These are phyloP conservation scores for Skeletonema costatum DNA, from an alignment of 108 stramenopile species.

Conservation along the genomic window DNA sequence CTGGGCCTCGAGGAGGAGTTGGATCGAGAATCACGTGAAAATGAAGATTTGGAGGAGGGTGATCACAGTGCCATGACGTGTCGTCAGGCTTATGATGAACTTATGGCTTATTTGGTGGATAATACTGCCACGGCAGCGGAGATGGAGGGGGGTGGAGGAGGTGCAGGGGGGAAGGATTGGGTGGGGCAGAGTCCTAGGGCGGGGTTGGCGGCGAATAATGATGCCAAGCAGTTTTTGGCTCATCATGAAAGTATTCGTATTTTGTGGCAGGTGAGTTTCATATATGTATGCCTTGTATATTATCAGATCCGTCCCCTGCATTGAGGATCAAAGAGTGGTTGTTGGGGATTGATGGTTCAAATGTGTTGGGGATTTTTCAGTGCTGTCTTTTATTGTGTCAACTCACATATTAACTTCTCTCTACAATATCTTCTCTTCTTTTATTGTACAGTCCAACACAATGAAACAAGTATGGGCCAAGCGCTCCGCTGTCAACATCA, in stretches of 20 bases:
- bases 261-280: conserved; percentile 81
- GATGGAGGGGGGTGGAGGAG: conserved; percentile 24
- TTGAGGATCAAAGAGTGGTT: not conserved
- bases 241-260: conserved; percentile 76
- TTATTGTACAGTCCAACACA: conserved; percentile 26
- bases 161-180: conserved; percentile 70
- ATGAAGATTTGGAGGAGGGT: conserved; percentile 31
- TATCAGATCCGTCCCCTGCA: not conserved
- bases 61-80: conserved; percentile 59
- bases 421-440: not conserved
- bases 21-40: conserved; percentile 57
- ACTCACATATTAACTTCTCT: not conserved
- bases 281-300: not conserved
- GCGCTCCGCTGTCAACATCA: conserved; percentile 76
- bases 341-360: too few relatives aligned
- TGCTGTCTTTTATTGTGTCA: not conserved
- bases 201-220: conserved; percentile 81
- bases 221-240: conserved; percentile 83
- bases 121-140: conserved; percentile 56
- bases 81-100: conserved; percentile 65
- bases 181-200: conserved; percentile 84
- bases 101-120: conserved; percentile 62
- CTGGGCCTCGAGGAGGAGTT: conserved; percentile 71
- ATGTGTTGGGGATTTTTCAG: too few relatives aligned
- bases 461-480: conserved; percentile 73